Percentiles rank a stretch among this genome's conserved stretches.
phyloP scores from a whole-genome alignment of 306 rosid species.

The Pterocarpus santalinus region DNA sequence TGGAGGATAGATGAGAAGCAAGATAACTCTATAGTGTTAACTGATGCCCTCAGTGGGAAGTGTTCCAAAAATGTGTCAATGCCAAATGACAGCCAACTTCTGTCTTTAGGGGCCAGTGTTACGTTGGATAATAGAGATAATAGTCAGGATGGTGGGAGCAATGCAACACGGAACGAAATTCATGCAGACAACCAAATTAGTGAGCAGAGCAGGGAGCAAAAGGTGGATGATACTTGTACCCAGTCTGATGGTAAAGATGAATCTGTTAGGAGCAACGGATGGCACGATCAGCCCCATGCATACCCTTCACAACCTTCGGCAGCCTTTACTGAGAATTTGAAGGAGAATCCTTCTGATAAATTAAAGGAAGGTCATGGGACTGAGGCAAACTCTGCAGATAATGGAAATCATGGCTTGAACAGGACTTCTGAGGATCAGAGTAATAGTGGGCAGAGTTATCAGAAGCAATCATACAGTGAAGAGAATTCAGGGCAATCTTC shows the following conservation, averaged over 20 bases:
- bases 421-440: constrained; percentile 61
- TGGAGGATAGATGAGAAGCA: constrained; percentile 79
- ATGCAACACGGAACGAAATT: constrained; percentile 45
- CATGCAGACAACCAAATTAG: constrained; percentile 44
- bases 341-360: constrained; percentile 49
- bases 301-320: constrained; percentile 55
- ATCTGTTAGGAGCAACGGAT: constrained; percentile 58
- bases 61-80: constrained; percentile 54
- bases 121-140: constrained; percentile 50
- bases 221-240: constrained; percentile 55
- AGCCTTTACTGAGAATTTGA: constrained; percentile 50
- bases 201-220: constrained; percentile 52
- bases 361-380: constrained; percentile 53
- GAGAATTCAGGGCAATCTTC: constrained; percentile 79
- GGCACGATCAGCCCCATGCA: constrained; percentile 58
- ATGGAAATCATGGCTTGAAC: constrained; percentile 58
- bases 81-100: constrained; percentile 49
- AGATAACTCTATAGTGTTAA: constrained; percentile 67
- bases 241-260: constrained; percentile 58
- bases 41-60: constrained; percentile 65
- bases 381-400: constrained; percentile 51
- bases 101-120: constrained; percentile 54
- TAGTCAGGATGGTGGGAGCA: constrained; percentile 54
- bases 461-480: constrained; percentile 74
- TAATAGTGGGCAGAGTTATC: constrained; percentile 56